A percentile compares a stretch with the other conserved stretches of the same genome.
phyloP scores from a whole-genome alignment of 2,329 filamentous ascomycete genomes.

The Aspergillus sp. region DNA sequence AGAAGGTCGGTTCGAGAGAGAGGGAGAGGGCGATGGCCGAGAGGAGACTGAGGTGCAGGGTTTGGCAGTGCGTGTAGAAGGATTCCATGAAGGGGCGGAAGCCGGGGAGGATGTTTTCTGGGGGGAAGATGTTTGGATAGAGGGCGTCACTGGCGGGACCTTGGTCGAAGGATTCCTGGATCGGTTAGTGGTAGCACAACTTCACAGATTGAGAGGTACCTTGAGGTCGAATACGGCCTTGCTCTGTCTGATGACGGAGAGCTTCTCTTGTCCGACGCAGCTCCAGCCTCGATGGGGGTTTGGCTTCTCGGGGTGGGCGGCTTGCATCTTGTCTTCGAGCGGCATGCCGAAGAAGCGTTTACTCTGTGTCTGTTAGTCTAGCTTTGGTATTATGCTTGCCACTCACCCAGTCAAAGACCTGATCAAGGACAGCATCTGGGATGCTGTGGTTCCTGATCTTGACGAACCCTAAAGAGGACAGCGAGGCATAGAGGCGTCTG shows the following conservation, averaged over 20 bases:
- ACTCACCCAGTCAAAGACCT: slow-evolving; percentile 7
- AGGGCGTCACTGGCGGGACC: slow-evolving; percentile 1
- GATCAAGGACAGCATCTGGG: slow-evolving; percentile 1
- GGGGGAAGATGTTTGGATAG: slow-evolving; percentile 13
- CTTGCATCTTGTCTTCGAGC: slow-evolving; percentile 27
- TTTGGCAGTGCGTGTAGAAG: slow-evolving; percentile 8
- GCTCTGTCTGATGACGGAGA: slow-evolving; percentile 22
- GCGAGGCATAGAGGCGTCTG: neutral
- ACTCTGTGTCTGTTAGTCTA: neutral
- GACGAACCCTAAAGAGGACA: slow-evolving; percentile 5
- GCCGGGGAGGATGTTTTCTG: slow-evolving; percentile 1
- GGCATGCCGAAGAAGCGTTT: slow-evolving; percentile 27
- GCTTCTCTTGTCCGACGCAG: slow-evolving; percentile 31
- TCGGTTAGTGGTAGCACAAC: neutral
- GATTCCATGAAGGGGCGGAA: slow-evolving; percentile 15
- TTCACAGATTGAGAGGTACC: neutral
- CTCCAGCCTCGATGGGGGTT: slow-evolving; percentile 34
- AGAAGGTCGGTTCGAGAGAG: neutral
- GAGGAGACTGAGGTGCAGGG: slow-evolving; percentile 5
- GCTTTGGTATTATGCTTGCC: neutral
- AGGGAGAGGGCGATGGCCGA: slow-evolving; percentile 3
- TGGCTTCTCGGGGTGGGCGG: slow-evolving; percentile 29
- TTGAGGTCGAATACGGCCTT: slow-evolving; percentile 24
- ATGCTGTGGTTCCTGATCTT: slow-evolving; percentile 8
- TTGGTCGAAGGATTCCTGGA: slow-evolving; percentile 16